Evolutionary conservation across 305 asterid species (phyloP), one percentile per base, ranked within the genome.

Genomic region (Andrographis paniculata): DNA sequence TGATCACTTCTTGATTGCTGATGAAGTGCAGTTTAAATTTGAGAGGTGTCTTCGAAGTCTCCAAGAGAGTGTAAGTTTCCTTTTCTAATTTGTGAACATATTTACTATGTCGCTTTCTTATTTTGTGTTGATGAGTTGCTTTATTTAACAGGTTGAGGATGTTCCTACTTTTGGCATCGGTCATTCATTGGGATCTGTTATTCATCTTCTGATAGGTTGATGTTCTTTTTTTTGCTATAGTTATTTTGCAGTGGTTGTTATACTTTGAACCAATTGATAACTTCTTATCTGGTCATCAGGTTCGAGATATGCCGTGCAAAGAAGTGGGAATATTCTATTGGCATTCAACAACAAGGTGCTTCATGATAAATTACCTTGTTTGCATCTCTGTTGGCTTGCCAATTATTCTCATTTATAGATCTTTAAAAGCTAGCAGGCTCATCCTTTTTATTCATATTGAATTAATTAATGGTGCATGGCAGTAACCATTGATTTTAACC

Each of bases 1-100:
- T 67, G 95, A 89, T 61, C 85, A 89, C 80, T 85, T 85, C 75
- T 77, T 72, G 61, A 89, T 89, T 60, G 95, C 97, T 41, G 95
- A 85, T 68, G 97, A 89, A 73, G 94, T 67, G 64, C 95, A 89
- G 66, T 82, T 89, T 52, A 89, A 82, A 71, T 85, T 66, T 47
- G 98, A 89, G 64, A 72, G 95, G 66, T 82, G 94, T 61, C 80
- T 85, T 52, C 76, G 98, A 18, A 53, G 28, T 66, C 88, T 89
- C 57, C 82, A 59, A 48, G 98, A 82, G 60, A 57, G 68, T 22
- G 93, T 85, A 74, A 74, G 88, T 67, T 65, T 54, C 49, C 55
- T 24, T 20, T 37, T 65, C 53, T 16, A 37, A 47, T 16, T 16
- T 56, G 42, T 28, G 14, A 27, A 54, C 31, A 20, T 48, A 36